Conservation (phyloP, 495 filamentous ascomycete species). For the Neurospora africana region DNA sequence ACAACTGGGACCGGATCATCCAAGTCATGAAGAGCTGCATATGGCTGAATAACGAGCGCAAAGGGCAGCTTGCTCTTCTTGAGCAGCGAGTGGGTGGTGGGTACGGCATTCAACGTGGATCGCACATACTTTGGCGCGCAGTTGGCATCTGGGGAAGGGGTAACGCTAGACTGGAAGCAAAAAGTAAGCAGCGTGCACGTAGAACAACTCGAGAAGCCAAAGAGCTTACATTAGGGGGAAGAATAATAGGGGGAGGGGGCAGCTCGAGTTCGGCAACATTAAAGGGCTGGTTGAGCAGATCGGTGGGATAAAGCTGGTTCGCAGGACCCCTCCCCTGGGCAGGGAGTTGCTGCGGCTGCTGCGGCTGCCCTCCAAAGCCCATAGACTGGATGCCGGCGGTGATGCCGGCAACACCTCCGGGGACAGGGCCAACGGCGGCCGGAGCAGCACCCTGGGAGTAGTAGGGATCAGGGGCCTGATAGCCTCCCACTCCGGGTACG, state of each 20-base stretch:
- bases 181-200: slow-evolving; percentile 16
- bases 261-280: slow-evolving; percentile 87
- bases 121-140: slow-evolving; percentile 91
- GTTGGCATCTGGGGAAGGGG: slow-evolving; percentile 84
- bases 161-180: slow-evolving; percentile 67
- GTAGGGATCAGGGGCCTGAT: slow-evolving; percentile 55
- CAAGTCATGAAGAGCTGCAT: slow-evolving; percentile 79
- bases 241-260: slow-evolving; percentile 80
- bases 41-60: slow-evolving; percentile 92
- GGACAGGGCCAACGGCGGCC: slow-evolving; percentile 31
- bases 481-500: slow-evolving; percentile 35
- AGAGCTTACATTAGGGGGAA: slow-evolving; percentile 77
- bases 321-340: slow-evolving; percentile 46
- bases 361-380: slow-evolving; percentile 52
- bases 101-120: slow-evolving; percentile 86
- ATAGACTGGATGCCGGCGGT: slow-evolving; percentile 78
- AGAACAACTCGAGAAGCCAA: background rate
- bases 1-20: slow-evolving; percentile 88
- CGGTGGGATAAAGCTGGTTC: slow-evolving; percentile 86
- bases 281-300: slow-evolving; percentile 84
- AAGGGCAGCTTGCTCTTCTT: slow-evolving; percentile 96
- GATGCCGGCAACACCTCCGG: slow-evolving; percentile 57
- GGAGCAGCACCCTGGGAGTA: slow-evolving; percentile 44
- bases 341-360: slow-evolving; percentile 42
- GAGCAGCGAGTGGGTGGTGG: slow-evolving; percentile 78